These are phyloP conservation scores for Wallacemonas rigidus DNA, from an alignment of 208 protist species.

Conservation along the genomic window DNA sequence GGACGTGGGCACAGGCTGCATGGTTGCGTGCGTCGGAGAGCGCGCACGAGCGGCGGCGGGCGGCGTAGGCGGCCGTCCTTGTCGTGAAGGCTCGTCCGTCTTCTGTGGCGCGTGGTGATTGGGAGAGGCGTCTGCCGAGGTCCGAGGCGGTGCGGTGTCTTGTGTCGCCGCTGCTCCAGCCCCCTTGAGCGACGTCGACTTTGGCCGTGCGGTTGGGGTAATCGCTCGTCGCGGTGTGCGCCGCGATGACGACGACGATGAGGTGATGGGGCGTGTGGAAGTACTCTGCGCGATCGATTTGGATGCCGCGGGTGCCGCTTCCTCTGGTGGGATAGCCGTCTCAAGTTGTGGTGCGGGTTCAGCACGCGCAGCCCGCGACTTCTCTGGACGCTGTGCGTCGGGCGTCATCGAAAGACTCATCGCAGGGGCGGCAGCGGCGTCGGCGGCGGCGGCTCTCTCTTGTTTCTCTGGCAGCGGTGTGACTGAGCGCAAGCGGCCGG, in stretches of 20 bases:
- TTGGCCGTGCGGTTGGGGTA: neutral
- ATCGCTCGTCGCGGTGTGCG: neutral
- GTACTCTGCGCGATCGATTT: neutral
- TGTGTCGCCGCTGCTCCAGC: no score
- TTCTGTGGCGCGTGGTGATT: no score
- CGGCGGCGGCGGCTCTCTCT: neutral
- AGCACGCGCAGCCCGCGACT: no score
- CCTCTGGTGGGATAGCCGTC: neutral
- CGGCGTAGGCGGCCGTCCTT: no score
- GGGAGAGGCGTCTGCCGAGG: no score
- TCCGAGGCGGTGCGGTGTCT: no score
- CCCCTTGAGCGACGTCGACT: neutral
- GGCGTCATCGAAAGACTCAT: no score
- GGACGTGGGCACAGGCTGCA: no score
- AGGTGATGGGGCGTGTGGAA: neutral
- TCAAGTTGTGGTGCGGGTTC: neutral
- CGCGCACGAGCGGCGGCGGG: no score
- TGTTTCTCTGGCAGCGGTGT: constrained; percentile 8
- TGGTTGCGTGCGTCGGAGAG: no score
- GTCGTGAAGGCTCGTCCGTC: no score
- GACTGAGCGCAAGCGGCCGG: neutral
- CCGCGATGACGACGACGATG: neutral
- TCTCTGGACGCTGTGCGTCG: no score
- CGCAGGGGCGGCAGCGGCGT: neutral
- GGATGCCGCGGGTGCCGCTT: neutral